Evolutionary conservation across 345 rosid genomes (phyloP), one percentile per base, ranked within the genome.

Genomic region (Rhodomyrtus tomentosa): DNA sequence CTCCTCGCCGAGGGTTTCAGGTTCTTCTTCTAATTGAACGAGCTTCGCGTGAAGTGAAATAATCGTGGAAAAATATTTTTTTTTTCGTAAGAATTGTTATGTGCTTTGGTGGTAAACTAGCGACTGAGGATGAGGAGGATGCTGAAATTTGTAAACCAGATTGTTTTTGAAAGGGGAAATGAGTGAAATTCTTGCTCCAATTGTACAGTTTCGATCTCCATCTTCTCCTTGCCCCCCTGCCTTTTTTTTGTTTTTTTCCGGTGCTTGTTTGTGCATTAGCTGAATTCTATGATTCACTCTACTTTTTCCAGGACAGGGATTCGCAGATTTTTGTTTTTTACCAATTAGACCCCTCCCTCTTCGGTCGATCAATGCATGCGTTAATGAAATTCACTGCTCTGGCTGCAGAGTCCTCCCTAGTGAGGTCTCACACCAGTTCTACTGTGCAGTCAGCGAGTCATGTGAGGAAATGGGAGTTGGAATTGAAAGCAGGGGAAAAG

Each of bases 1-100:
- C 32, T 92, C 95, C 36, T 95, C 99, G 9, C 99, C 98, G 21
- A 89, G 98, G 85, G 91, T 91, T 82, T 90, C 96, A 88, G 96
- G 94, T 49, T 86, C 91, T 40, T 54, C 59, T 50, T 88, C 94
- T 88, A 81, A 89, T 73, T 87, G 92, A 81, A 59, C 27, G 42
- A 49, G 50, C 58, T 83, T 83, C 11, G 76, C 21, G 76, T 21
- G 45, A 20, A 68, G 45, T 9, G 79, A 36, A 68, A 68, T 40
- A 68, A 68, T 68, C 79, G 25, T 24, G 79, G 13, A 5, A 0
- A 36, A 32, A 18, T 18, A 68, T 36, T 68, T 8, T 49, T 11
- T 49, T 49, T 68, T 36, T 45, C 20, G 25, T 68, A 68, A 68
- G 79, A 68, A 68, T 68, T 36, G 45, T 68, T 18, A 36, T 68